phyloP scores from a whole-genome alignment of 2,329 filamentous ascomycete species.

The Aspergillus sp. region DNA sequence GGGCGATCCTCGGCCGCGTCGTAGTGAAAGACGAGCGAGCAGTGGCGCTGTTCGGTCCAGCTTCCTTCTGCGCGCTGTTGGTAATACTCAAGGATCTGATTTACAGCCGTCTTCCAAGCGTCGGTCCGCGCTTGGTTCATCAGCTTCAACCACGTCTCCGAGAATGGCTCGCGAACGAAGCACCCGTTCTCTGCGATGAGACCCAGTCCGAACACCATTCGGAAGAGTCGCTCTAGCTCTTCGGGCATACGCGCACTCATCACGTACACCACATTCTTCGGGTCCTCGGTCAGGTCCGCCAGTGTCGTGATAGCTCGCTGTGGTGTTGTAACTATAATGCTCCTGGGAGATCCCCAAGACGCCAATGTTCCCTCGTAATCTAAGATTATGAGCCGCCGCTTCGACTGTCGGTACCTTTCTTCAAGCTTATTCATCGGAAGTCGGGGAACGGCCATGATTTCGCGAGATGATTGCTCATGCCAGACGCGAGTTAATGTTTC shows the following conservation, averaged over 20 bases:
- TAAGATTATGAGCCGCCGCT: constrained; percentile 77
- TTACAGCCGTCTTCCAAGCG: constrained; percentile 81
- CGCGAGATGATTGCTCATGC: constrained; percentile 79
- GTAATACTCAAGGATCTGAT: constrained; percentile 83
- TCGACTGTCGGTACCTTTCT: constrained; percentile 64
- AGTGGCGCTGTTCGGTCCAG: constrained; percentile 86
- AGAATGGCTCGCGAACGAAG: constrained; percentile 73
- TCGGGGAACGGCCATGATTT: constrained; percentile 82
- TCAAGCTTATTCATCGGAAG: constrained; percentile 68
- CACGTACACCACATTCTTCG: constrained; percentile 83
- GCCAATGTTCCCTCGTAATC: constrained; percentile 94
- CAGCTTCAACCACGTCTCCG: constrained; percentile 73
- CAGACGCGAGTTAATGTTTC: constrained; percentile 71
- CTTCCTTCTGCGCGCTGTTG: constrained; percentile 84
- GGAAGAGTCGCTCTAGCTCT: constrained; percentile 84
- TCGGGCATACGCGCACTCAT: constrained; percentile 89
- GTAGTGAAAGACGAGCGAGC: constrained; percentile 88
- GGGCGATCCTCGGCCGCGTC: constrained; percentile 76
- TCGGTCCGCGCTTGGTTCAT: constrained; percentile 68
- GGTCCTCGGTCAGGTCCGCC: constrained; percentile 76
- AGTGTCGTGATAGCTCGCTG: constrained; percentile 81
- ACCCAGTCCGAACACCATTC: constrained; percentile 76
- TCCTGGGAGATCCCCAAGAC: constrained; percentile 78
- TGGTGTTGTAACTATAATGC: constrained; percentile 82
- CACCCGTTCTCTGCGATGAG: constrained; percentile 94